Percentiles rank a stretch among this genome's conserved stretches.
Evolutionary conservation across 768 basidiomycete genomes (phyloP).

Genomic region (Rhodosporidiobolus odoratus): DNA sequence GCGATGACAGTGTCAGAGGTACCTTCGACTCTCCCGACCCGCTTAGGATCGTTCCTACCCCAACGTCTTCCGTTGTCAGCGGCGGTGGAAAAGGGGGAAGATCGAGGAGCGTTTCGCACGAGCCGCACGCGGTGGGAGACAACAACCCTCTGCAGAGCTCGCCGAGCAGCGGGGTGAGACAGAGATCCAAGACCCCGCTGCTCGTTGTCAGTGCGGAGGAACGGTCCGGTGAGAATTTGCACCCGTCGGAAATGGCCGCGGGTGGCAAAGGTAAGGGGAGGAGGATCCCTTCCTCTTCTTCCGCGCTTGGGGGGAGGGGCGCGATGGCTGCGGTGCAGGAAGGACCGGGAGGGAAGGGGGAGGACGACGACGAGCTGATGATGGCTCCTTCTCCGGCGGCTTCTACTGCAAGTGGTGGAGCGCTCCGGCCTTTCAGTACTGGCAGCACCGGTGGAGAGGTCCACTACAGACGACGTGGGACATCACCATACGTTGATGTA

Average conservation of each 20-base stretch:
- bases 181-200: neutral
- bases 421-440: neutral
- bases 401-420: too few relatives aligned
- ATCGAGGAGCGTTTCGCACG: neutral
- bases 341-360: neutral
- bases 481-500: too few relatives aligned
- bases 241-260: too few relatives aligned
- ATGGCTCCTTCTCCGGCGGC: neutral
- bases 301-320: neutral
- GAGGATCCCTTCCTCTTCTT: neutral
- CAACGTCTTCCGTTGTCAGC: neutral
- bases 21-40: conserved; percentile 15
- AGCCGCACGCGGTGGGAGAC: neutral
- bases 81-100: neutral
- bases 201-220: neutral
- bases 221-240: too few relatives aligned
- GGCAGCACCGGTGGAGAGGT: neutral
- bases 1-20: too few relatives aligned
- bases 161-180: neutral
- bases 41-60: neutral
- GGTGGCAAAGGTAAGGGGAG: neutral
- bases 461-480: too few relatives aligned
- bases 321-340: neutral
- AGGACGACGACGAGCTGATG: neutral
- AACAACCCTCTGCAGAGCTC: neutral